phyloP scores from a whole-genome alignment of 352 stramenopile species.

The Phytopythium mirpurense region DNA sequence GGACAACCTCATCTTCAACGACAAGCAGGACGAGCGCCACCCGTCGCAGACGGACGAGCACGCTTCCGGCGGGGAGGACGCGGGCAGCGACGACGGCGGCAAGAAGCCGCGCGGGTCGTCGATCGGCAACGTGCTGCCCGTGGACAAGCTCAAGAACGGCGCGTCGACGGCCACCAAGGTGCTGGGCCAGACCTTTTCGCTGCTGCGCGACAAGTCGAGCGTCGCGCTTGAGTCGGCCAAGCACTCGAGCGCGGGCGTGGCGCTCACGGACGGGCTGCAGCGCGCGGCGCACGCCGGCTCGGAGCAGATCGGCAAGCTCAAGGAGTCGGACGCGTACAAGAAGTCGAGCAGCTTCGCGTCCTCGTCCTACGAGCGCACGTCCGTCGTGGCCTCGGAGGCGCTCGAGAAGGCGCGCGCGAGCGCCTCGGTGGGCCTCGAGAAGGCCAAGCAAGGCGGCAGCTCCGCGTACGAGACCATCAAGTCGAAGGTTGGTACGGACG shows the following conservation, averaged over 20 bases:
- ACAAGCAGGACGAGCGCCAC: slow-evolving; percentile 59
- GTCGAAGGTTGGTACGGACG: slow-evolving; percentile 32
- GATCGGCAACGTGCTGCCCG: slow-evolving; percentile 70
- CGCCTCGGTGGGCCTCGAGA: slow-evolving; percentile 63
- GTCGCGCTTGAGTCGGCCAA: slow-evolving; percentile 73
- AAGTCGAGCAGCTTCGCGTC: slow-evolving; percentile 63
- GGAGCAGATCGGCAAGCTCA: slow-evolving; percentile 76
- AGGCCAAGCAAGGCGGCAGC: slow-evolving; percentile 69
- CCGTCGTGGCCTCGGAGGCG: slow-evolving; percentile 55
- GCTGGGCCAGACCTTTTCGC: slow-evolving; percentile 56
- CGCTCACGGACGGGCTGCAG: slow-evolving; percentile 59
- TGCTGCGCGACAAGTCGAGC: slow-evolving; percentile 71
- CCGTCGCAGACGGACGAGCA: slow-evolving; percentile 17
- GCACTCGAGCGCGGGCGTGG: slow-evolving; percentile 64
- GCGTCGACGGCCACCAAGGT: slow-evolving; percentile 76
- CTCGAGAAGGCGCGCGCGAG: slow-evolving; percentile 69
- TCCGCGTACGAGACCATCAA: slow-evolving; percentile 73
- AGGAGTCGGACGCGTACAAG: slow-evolving; percentile 84
- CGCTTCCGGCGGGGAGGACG: slow-evolving; percentile 19
- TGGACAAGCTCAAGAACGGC: slow-evolving; percentile 89
- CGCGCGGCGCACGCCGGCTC: slow-evolving; percentile 54
- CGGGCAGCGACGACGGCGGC: slow-evolving; percentile 41
- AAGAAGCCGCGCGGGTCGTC: slow-evolving; percentile 55
- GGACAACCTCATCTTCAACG: slow-evolving; percentile 83
- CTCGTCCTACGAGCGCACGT: slow-evolving; percentile 53